These are phyloP conservation scores for Calonectria pseudoreteaudii DNA, from an alignment of 2,329 filamentous ascomycete genomes.

Conservation along the genomic window DNA sequence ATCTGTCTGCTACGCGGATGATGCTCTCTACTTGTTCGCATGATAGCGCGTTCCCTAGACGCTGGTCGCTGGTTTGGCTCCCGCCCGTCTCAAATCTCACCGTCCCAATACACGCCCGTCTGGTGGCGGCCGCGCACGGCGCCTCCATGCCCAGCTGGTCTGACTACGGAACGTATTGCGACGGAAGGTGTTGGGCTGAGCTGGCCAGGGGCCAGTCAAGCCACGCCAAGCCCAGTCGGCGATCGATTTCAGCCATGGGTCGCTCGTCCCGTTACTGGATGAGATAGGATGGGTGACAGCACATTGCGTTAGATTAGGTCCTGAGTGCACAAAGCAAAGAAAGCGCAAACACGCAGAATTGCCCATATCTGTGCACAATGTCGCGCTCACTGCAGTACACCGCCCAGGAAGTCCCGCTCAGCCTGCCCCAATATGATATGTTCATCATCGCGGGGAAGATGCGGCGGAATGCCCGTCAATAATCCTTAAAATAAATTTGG, in stretches of 20 bases:
- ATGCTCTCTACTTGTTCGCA: not conserved
- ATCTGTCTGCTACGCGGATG: not conserved
- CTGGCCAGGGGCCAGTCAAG: conserved; percentile 7
- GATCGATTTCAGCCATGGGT: conserved; percentile 26
- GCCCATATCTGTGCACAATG: not conserved
- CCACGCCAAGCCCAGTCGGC: conserved; percentile 23
- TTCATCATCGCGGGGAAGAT: conserved; percentile 21
- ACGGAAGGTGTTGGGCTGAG: not conserved
- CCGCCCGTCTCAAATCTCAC: not conserved
- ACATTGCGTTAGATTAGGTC: conserved; percentile 1
- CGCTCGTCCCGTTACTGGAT: conserved; percentile 12
- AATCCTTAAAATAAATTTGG: conserved; percentile 33
- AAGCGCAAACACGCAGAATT: not conserved
- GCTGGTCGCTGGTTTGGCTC: not conserved
- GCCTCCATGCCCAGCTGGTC: conserved; percentile 24
- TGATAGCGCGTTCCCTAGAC: not conserved
- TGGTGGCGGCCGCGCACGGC: conserved; percentile 24
- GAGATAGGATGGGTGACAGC: conserved; percentile 28
- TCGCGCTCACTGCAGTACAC: not conserved
- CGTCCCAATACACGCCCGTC: conserved; percentile 4
- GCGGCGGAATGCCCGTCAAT: not conserved
- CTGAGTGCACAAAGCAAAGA: not conserved
- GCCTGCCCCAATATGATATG: not conserved
- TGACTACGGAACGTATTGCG: not conserved
- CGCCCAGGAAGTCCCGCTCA: conserved; percentile 28